Percentiles rank a stretch among this genome's conserved stretches.
These are phyloP conservation scores for Avena atlantica DNA, from an alignment of 176 grass and related monocot species.

Conservation along the genomic window DNA sequence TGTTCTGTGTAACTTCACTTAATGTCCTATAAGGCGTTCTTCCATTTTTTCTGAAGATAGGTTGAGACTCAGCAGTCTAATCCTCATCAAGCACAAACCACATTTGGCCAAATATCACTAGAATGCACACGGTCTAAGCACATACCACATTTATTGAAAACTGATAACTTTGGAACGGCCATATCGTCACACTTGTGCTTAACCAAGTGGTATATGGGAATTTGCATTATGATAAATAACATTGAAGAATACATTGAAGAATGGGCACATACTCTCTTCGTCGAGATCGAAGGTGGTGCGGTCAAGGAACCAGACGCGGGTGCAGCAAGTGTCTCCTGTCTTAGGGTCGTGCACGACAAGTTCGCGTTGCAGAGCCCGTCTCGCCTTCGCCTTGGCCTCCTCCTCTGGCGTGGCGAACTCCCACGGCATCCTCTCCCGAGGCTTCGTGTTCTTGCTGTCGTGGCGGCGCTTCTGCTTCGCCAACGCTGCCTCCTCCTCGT, in stretches of 20 bases:
- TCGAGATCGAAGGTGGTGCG: constrained; percentile 14
- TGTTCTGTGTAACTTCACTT: background rate
- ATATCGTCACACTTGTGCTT: background rate
- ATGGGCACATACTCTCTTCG: constrained; percentile 31
- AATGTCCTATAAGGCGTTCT: background rate
- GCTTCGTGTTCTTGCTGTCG: background rate
- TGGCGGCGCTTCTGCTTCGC: constrained; percentile 7
- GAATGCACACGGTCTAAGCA: background rate
- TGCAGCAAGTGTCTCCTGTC: background rate
- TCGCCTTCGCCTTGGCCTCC: background rate
- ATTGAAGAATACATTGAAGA: background rate
- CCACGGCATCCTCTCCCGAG: background rate
- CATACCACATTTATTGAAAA: background rate
- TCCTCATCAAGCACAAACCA: background rate
- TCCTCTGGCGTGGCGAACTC: constrained; percentile 1
- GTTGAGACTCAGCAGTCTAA: background rate
- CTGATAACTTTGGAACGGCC: background rate
- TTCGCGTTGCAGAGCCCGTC: background rate
- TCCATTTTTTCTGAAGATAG: background rate
- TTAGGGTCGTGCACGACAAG: constrained; percentile 32
- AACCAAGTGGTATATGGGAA: background rate
- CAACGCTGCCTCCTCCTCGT: background rate
- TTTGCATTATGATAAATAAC: background rate
- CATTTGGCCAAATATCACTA: background rate
- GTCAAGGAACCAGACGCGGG: background rate